phyloP scores from a whole-genome alignment of 352 stramenopile genomes.

The Phytopythium delawarense region DNA sequence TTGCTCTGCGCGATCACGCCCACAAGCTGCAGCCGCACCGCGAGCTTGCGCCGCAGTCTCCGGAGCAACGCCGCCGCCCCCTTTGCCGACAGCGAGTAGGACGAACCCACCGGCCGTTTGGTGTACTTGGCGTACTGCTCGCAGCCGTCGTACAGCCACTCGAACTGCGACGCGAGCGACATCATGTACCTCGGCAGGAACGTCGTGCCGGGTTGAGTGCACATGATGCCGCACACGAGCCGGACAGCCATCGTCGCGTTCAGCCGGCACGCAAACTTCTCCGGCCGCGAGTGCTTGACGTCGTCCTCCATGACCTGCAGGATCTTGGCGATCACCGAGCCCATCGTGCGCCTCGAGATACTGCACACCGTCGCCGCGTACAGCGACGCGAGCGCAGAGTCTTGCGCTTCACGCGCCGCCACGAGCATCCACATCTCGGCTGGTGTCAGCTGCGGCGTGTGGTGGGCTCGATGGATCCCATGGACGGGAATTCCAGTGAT shows the following conservation, averaged over 20 bases:
- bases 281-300: constrained; percentile 50
- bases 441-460: constrained; percentile 20
- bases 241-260: constrained; percentile 70
- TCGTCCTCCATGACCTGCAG: constrained; percentile 82
- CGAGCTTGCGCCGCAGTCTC: constrained; percentile 67
- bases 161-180: constrained; percentile 73
- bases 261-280: constrained; percentile 59
- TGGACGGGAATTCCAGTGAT: background rate
- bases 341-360: constrained; percentile 74
- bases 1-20: constrained; percentile 70
- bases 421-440: constrained; percentile 50
- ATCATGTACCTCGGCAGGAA: constrained; percentile 87
- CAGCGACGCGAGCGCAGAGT: constrained; percentile 68
- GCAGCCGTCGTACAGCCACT: constrained; percentile 67
- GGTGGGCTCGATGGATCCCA: constrained; percentile 7
- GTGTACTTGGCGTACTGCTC: constrained; percentile 40
- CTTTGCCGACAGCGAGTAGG: constrained; percentile 4
- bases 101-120: background rate
- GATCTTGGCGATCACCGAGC: constrained; percentile 77
- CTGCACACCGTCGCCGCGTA: constrained; percentile 80
- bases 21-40: constrained; percentile 73
- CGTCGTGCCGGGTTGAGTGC: constrained; percentile 49
- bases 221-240: constrained; percentile 75
- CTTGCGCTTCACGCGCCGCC: constrained; percentile 54
- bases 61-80: constrained; percentile 33